phyloP scores from a whole-genome alignment of 2,329 filamentous ascomycete species.

The Bisporella sp. region DNA sequence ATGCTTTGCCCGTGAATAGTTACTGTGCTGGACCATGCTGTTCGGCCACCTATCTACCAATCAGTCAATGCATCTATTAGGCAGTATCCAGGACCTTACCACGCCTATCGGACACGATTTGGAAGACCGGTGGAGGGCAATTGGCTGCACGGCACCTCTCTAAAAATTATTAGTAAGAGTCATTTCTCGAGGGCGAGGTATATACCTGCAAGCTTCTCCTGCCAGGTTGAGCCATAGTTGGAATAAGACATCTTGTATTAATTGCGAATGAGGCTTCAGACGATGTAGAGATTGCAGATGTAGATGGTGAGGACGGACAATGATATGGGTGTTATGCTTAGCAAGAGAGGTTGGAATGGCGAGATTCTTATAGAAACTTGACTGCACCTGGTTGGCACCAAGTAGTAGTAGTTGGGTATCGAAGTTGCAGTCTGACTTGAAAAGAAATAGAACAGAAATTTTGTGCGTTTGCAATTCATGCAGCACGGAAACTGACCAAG shows the following conservation, averaged over 20 bases:
- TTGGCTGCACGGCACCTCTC: constrained; percentile 51
- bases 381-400: constrained; percentile 1
- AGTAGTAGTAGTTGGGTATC: constrained; percentile 15
- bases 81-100: constrained; percentile 38
- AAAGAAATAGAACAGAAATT: constrained; percentile 15
- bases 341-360: constrained; percentile 22
- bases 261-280: constrained; percentile 3
- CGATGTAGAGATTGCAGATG: constrained; percentile 9
- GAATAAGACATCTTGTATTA: constrained; percentile 23
- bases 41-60: constrained; percentile 63
- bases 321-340: constrained; percentile 23
- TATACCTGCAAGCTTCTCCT: constrained; percentile 32
- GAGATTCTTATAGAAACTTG: constrained; percentile 25
- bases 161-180: constrained; percentile 29
- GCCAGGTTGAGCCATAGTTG: constrained; percentile 27
- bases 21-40: constrained; percentile 82
- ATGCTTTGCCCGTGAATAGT: constrained; percentile 59
- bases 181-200: constrained; percentile 8
- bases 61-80: constrained; percentile 21
- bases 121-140: constrained; percentile 51
- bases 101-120: constrained; percentile 68
- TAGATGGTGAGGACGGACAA: neutral
- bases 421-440: constrained; percentile 25
- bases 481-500: constrained; percentile 25
- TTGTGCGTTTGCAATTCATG: constrained; percentile 25